These are phyloP conservation scores for Iberis amara DNA, from an alignment of 441 rosid species.

Conservation along the genomic window DNA sequence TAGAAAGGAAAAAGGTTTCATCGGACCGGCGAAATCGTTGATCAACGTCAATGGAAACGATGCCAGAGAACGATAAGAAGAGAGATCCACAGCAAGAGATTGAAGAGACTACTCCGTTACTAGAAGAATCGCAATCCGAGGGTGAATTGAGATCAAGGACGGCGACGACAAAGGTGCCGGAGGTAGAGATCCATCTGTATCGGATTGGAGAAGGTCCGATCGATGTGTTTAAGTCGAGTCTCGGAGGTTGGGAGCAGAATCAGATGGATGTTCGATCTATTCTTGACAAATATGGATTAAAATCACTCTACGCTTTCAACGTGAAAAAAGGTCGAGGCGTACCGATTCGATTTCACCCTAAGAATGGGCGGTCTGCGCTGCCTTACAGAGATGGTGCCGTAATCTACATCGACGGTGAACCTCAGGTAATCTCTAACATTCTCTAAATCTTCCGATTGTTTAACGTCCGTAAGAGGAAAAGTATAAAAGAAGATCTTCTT, in stretches of 20 bases:
- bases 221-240: slow-evolving; percentile 60
- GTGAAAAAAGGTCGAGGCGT: slow-evolving; percentile 56
- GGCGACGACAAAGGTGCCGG: slow-evolving; percentile 52
- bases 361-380: slow-evolving; percentile 70
- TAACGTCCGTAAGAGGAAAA: too few species aligned
- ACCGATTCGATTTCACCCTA: slow-evolving; percentile 65
- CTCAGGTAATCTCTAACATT: slow-evolving; percentile 40
- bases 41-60: slow-evolving; percentile 25
- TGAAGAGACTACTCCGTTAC: slow-evolving; percentile 36
- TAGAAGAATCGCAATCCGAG: slow-evolving; percentile 20
- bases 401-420: slow-evolving; percentile 76
- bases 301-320: slow-evolving; percentile 70
- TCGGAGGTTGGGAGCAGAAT: slow-evolving; percentile 82
- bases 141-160: slow-evolving; percentile 24
- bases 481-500: too few species aligned
- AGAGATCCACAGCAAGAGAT: slow-evolving; percentile 43
- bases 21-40: slow-evolving; percentile 17
- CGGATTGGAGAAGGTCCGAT: slow-evolving; percentile 75
- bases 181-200: slow-evolving; percentile 71
- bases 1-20: too few species aligned
- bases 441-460: neutral
- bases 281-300: slow-evolving; percentile 62
- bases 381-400: slow-evolving; percentile 66
- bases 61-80: slow-evolving; percentile 31
- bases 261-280: slow-evolving; percentile 78